A percentile compares a stretch with the other conserved stretches of the same genome.
These are phyloP conservation scores for Curvularia sp. DNA, from an alignment of 2,329 filamentous ascomycete species.

Conservation along the genomic window DNA sequence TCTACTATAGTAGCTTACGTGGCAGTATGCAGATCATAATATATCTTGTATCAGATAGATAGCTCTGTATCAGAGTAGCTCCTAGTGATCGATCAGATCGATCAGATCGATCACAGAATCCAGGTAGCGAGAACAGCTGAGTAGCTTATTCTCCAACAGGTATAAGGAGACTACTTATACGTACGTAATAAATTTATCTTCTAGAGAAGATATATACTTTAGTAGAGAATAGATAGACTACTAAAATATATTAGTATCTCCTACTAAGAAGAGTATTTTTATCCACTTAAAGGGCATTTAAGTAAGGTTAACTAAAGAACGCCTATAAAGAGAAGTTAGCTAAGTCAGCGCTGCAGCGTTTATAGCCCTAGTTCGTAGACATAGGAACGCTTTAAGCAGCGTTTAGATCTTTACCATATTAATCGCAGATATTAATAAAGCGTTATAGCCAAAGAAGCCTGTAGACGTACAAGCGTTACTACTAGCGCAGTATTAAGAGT, in stretches of 20 bases:
- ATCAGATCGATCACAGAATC: too few species aligned
- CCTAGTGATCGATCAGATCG: too few species aligned
- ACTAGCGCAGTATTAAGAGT: too few species aligned
- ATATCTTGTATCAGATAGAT: too few species aligned
- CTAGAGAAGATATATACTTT: background rate
- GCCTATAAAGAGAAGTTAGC: background rate
- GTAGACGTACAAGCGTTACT: too few species aligned
- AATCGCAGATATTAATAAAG: too few species aligned
- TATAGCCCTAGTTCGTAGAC: background rate
- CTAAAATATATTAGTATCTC: background rate
- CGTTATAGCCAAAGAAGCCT: background rate
- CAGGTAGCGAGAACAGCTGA: too few species aligned
- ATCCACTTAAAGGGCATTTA: background rate
- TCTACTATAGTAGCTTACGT: too few species aligned
- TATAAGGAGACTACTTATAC: background rate
- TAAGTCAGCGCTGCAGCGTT: background rate
- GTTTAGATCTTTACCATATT: background rate
- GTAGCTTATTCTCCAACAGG: too few species aligned
- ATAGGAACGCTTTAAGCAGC: background rate
- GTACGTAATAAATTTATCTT: background rate
- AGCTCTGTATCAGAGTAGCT: too few species aligned
- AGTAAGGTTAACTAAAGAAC: background rate
- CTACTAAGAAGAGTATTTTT: background rate
- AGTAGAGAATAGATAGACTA: background rate
- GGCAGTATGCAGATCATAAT: too few species aligned